phyloP scores from a whole-genome alignment of 371 early-diverging fungal species.

The Rhizopus arrhizus region DNA sequence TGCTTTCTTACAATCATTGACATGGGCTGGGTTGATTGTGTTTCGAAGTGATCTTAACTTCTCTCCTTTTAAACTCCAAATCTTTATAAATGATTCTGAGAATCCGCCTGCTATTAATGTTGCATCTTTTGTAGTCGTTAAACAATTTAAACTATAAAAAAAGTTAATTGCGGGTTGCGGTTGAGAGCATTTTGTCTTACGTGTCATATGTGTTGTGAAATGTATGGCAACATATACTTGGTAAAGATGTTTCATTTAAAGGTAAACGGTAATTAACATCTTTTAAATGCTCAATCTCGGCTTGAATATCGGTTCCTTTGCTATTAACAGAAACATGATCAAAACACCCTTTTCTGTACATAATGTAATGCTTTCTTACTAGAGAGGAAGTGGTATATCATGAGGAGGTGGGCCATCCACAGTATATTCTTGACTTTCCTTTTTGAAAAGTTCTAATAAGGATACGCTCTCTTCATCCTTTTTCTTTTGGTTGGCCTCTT shows the following conservation, averaged over 20 bases:
- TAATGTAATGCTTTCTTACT: constrained; percentile 46
- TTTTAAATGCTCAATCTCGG: constrained; percentile 72
- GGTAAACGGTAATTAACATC: constrained; percentile 80
- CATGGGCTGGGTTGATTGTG: constrained; percentile 59
- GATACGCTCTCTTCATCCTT: constrained; percentile 24
- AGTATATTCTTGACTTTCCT: constrained; percentile 38
- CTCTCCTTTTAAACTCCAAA: constrained; percentile 80
- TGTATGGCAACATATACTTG: constrained; percentile 96
- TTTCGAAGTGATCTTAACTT: constrained; percentile 63
- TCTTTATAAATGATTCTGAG: constrained; percentile 80
- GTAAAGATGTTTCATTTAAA: constrained; percentile 72
- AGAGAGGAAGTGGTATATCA: constrained; percentile 70
- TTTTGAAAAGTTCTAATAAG: constrained; percentile 50
- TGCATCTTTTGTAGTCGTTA: constrained; percentile 72
- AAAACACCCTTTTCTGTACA: too few species aligned
- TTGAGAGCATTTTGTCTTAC: constrained; percentile 29
- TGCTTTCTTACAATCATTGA: constrained; percentile 49
- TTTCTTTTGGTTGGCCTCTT: constrained; percentile 21
- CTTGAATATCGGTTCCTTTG: constrained; percentile 69
- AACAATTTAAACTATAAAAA: constrained; percentile 61
- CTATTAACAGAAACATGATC: constrained; percentile 26
- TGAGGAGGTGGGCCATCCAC: constrained; percentile 47
- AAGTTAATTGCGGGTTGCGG: neutral
- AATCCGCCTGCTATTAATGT: constrained; percentile 81
- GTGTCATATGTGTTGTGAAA: constrained; percentile 92